Evolutionary conservation across 345 rosid species (phyloP).

Genomic region (Physaria fendleri): DNA sequence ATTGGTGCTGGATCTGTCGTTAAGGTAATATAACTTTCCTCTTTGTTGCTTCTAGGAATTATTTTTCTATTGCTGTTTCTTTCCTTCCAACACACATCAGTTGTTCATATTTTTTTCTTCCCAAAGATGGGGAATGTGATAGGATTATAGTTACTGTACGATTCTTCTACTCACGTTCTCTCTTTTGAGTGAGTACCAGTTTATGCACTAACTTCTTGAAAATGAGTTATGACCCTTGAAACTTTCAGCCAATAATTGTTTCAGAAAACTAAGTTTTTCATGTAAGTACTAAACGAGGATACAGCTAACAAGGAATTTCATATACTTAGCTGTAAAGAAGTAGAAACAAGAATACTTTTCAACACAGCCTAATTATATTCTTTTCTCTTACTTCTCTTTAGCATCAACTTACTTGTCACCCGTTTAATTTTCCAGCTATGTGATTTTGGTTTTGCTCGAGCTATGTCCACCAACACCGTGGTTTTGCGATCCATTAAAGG

Average conservation of each 20-base stretch:
- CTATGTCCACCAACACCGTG: constrained; percentile 96
- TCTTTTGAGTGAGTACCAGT: background rate
- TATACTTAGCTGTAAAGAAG: background rate
- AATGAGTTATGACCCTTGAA: background rate
- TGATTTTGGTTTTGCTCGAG: constrained; percentile 99
- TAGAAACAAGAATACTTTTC: background rate
- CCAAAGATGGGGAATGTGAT: background rate
- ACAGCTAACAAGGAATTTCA: background rate
- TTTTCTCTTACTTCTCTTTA: background rate
- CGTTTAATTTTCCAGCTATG: constrained; percentile 59
- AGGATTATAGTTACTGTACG: background rate
- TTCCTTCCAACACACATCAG: background rate
- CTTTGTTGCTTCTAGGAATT: constrained; percentile 5
- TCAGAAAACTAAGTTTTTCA: constrained; percentile 1
- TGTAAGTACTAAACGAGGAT: background rate
- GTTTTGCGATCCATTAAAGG: constrained; percentile 97
- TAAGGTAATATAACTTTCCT: constrained; percentile 50
- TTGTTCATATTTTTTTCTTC: background rate
- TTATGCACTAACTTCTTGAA: background rate
- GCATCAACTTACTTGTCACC: background rate
- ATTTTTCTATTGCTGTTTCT: background rate
- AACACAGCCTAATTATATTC: background rate
- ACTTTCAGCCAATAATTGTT: background rate
- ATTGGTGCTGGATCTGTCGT: constrained; percentile 91
- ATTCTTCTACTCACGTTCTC: background rate